A percentile compares a stretch with the other conserved stretches of the same genome.
These are phyloP conservation scores for Thymus quinquecostatus DNA, from an alignment of 257 asterid species.

Conservation along the genomic window DNA sequence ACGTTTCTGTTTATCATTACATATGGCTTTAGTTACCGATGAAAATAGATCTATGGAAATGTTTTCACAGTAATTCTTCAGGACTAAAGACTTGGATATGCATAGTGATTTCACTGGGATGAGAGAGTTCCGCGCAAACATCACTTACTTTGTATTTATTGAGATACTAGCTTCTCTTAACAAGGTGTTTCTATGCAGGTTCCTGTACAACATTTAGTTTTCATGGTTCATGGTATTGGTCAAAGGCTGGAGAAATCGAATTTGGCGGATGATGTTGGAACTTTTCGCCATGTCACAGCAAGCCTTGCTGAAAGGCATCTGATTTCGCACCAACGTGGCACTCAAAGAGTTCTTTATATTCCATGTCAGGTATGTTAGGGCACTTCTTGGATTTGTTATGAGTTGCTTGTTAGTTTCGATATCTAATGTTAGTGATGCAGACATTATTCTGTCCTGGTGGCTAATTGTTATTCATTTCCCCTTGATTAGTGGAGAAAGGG, in stretches of 20 bases:
- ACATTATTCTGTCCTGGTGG: slow-evolving; percentile 3
- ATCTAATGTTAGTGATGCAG: neutral
- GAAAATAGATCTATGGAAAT: neutral
- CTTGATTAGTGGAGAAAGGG: slow-evolving; percentile 94
- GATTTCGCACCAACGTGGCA: slow-evolving; percentile 81
- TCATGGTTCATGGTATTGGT: slow-evolving; percentile 99
- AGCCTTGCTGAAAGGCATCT: slow-evolving; percentile 83
- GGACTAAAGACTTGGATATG: neutral
- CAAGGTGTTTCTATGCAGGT: slow-evolving; percentile 57
- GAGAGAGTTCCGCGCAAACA: slow-evolving; percentile 12
- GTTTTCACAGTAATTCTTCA: neutral
- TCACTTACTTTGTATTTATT: neutral
- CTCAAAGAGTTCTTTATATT: slow-evolving; percentile 87
- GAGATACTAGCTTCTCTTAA: slow-evolving; percentile 3
- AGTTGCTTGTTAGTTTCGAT: slow-evolving; percentile 17
- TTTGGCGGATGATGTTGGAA: slow-evolving; percentile 93
- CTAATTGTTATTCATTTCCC: slow-evolving; percentile 25
- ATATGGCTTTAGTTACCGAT: neutral
- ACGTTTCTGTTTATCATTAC: neutral
- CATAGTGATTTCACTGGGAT: neutral
- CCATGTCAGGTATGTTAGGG: slow-evolving; percentile 80
- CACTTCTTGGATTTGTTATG: slow-evolving; percentile 12
- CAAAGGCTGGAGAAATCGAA: slow-evolving; percentile 97
- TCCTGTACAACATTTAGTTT: slow-evolving; percentile 91
- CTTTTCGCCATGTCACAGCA: slow-evolving; percentile 75